Base-by-base conservation (phyloP, 441 rosid species). In the Erodium trifolium region DNA sequence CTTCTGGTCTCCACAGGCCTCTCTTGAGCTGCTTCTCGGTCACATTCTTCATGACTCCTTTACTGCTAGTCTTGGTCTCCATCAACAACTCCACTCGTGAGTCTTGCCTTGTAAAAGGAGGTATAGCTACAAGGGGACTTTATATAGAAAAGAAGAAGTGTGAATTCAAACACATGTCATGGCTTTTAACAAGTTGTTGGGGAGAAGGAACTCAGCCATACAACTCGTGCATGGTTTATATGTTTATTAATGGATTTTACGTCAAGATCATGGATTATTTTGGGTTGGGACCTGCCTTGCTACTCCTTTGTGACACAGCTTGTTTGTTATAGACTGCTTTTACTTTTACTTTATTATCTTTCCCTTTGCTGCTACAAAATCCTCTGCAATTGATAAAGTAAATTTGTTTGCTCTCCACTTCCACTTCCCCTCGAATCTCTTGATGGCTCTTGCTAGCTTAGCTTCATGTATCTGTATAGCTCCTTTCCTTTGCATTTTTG, bases 1-100 rank as follows among this genome's bases (percentile, higher is more conserved):
- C 91, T 64, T 84, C 91, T 51, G 88, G 86, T 67, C 80, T 84
- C 91, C 88, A 86, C 69, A 86, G 64, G 1, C 87, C 91, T 78
- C 85, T 81, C 78, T 80, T 83, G 19, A 72, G 59, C 59, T 14
- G 18, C 59, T 53, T 53, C 59, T 53, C 14, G 18, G 5, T 53
- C 59, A 3, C 7, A 5, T 60, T 60, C n/a, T 12, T 19, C 65
- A 60, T 60, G 6, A 60, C 34, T 60, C 4, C 35, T 60, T 60
- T 60, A 10, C 64, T 60, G n/a, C 64, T 60, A 19, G n/a, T 18
- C 65, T 60, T 60, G 4, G n/a, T 18, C 65, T 60, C 34, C n/a
- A 60, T 60, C 35, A 59, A 10, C 63, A 57, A 59, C 63, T 18
- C 63, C 11, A 59, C 63, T 59, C 13, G 31, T 19, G 63, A 59